These are phyloP conservation scores for Apiotrichum akiyoshidainum DNA, from an alignment of 1,284 basidiomycete genomes.

Conservation along the genomic window DNA sequence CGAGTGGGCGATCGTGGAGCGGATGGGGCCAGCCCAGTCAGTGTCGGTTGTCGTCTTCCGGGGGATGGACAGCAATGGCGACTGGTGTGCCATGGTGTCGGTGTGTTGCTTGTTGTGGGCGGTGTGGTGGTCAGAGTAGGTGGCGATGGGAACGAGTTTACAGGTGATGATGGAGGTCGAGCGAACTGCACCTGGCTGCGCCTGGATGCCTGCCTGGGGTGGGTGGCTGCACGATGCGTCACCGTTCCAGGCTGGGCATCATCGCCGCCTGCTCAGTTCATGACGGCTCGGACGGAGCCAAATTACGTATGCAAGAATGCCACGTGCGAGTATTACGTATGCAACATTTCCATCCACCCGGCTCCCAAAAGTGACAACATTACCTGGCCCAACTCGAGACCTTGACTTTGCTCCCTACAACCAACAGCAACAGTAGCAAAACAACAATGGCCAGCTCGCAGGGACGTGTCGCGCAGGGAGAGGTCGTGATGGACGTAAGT, in stretches of 20 bases:
- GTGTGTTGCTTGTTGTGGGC: not conserved
- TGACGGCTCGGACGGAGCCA: not conserved
- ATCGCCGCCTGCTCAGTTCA: too few species aligned
- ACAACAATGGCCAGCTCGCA: slow-evolving; percentile 24
- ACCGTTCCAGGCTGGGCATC: not conserved
- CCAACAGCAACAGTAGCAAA: slow-evolving; percentile 10
- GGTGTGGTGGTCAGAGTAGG: not conserved
- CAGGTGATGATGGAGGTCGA: not conserved
- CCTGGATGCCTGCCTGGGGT: too few species aligned
- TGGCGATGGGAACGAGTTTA: not conserved
- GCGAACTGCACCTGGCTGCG: too few species aligned
- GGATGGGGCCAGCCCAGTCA: slow-evolving; percentile 87
- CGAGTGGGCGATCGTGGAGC: slow-evolving; percentile 78
- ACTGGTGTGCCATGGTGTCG: slow-evolving; percentile 46
- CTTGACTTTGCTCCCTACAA: not conserved
- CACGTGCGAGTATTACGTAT: too few species aligned
- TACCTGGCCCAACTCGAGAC: not conserved
- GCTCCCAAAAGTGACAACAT: not conserved
- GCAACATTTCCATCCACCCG: too few species aligned
- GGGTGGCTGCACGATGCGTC: not conserved
- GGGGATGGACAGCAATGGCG: slow-evolving; percentile 55
- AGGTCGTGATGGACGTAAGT: slow-evolving; percentile 46
- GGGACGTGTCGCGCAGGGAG: slow-evolving; percentile 41
- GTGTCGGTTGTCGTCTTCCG: slow-evolving; percentile 60
- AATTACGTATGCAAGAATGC: not conserved